Base-by-base conservation (phyloP, 352 stramenopile species). In the Globisporangium mamillatum region DNA sequence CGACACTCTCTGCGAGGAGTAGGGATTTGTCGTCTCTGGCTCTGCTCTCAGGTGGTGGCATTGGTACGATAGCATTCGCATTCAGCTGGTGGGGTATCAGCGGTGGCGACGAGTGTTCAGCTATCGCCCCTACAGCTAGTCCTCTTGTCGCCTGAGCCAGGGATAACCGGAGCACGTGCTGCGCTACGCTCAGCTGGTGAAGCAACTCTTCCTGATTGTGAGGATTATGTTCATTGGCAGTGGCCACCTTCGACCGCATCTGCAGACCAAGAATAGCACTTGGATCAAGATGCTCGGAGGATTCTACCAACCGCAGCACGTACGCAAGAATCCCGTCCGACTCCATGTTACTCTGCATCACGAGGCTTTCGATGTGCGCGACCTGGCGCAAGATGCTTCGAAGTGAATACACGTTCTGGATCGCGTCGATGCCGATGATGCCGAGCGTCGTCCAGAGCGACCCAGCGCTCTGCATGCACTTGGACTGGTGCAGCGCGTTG, bases 401-500 rank as follows among this genome's bases (percentile, higher is more conserved):
- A 22, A 59, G 24, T 7, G 25, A 59, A 27, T 38, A 38, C 24
- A 36, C 24, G 58, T 53, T 63, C 24, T 63, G 58, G 14, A 50
- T 20, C 22, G 58, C 58, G 22, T 53, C 58, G 20, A 63, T 53
- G 20, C 18, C 14, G 32, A 63, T 63, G 22, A 53, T 52, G 4
- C 4, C 57, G 38, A 52, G 32, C 20, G n/a, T 63, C 12, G 18
- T 52, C 32, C 32, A 52, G 1, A 63, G 22, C 9, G 32, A 63
- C 4, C 53, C 24, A 29, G 22, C 53, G 24, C 53, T 58, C 53
- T 58, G 57, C 32, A 63, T 63, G 38, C 16, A 34, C 57, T 63
- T 63, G 57, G 57, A 52, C 38, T 63, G 57, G 24, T 63, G 52
- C 32, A 63, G 57, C 29, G 57, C 38, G 7, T 60, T 60, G 55